These are phyloP conservation scores for Blyttiomyces sp. DNA, from an alignment of 371 early-diverging fungal genomes.

Conservation along the genomic window DNA sequence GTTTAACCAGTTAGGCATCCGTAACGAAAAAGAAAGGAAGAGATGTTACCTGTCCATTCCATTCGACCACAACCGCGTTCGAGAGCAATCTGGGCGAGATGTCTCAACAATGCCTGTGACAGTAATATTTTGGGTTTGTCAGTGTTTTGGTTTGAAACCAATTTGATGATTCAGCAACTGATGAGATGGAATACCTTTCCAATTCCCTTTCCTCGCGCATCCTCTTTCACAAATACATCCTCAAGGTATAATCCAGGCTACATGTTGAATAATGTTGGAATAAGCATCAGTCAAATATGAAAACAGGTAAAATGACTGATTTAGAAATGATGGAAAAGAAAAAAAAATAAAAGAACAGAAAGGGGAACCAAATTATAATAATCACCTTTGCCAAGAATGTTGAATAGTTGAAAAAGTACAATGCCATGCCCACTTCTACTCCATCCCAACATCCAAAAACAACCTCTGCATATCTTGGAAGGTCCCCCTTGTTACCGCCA, in stretches of 20 bases:
- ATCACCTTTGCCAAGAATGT: conserved; percentile 50
- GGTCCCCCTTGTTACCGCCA: conserved; percentile 42
- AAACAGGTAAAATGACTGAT: no score
- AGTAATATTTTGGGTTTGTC: neutral
- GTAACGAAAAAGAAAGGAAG: no score
- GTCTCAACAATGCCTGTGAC: conserved; percentile 49
- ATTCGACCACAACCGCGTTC: conserved; percentile 67
- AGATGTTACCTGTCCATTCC: no score
- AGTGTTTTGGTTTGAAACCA: neutral
- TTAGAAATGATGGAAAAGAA: no score
- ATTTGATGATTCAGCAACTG: neutral
- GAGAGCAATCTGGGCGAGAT: conserved; percentile 64
- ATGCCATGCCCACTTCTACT: conserved; percentile 67
- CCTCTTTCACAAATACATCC: conserved; percentile 69
- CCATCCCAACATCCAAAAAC: conserved; percentile 19
- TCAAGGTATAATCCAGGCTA: conserved; percentile 79
- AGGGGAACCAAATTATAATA: no score
- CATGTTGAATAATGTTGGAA: conserved; percentile 36
- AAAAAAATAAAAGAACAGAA: neutral
- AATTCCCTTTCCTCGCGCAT: conserved; percentile 67
- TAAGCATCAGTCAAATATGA: no score
- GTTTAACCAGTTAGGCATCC: no score
- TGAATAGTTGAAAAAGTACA: conserved; percentile 81
- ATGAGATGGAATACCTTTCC: conserved; percentile 46
- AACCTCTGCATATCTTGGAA: no score